Evolutionary conservation across 1,284 basidiomycete species (phyloP), one percentile per base, ranked within the genome.

Genomic region (Heterobasidion annosum): DNA sequence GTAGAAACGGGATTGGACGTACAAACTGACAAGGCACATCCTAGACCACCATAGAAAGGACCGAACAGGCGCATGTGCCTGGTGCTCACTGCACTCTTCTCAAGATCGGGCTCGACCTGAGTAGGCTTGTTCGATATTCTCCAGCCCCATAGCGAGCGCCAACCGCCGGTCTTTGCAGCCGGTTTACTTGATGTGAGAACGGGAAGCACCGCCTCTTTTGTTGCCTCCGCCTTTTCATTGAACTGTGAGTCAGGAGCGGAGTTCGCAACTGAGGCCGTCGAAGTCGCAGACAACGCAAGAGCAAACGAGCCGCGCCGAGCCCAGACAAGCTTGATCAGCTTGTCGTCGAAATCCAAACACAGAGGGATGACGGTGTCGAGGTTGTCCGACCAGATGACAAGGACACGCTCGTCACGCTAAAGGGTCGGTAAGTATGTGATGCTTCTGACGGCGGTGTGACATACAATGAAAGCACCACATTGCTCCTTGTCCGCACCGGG

Each of bases 251-350:
- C 73, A 0, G 82, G 84, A 12, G 71, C 67, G 4, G 74, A 68
- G 25, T 25, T 25, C 25, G 25, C 34, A 10, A 67, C 48, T 16
- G 58, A 1, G 34, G 35, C 2, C 59, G 49, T 60, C 48, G 64
- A 67, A 6, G 73, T 66, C 34, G 67, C 64, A 6, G 70, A 65
- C 32, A 75, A 70, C 25, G 72, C 25, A 25, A 25, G 61, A 3
- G 68, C 58, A 33, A 72, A 58, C 18, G 66, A 58, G 42, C 60
- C 51, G n/a, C 84, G 81, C 3, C 73, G 73, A 34, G 75, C 72
- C 91, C 91, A 92, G 45, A 92, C 81, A 54, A 91, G 83, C 61
- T 85, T 82, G 71, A 92, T 88, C 63, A 94, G 73, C 65, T 84
- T 85, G 45, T 82, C 80, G 60, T 92, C 86, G 60, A 93, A 83